A percentile compares a stretch with the other conserved stretches of the same genome.
Conservation (phyloP, 768 basidiomycete species). For the Leccinum ochraceum region DNA sequence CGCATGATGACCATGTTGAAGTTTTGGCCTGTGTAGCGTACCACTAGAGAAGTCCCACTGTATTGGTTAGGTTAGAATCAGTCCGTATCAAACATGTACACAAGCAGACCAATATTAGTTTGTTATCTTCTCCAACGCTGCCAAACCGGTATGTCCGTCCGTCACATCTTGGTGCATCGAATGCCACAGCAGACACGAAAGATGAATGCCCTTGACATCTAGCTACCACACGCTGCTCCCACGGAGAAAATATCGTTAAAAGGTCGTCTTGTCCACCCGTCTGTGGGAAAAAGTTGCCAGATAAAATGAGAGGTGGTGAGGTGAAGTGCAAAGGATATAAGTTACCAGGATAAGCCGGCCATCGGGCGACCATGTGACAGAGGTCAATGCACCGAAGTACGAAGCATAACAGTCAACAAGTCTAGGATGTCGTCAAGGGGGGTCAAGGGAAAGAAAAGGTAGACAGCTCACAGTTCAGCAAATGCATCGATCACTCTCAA, state of each 20-base stretch:
- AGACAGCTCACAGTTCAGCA: conserved; percentile 69
- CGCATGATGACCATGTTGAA: conserved; percentile 68
- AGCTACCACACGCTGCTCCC: conserved; percentile 92
- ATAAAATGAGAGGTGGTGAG: conserved; percentile 1
- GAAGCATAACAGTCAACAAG: conserved; percentile 93
- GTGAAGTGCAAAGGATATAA: conserved; percentile 7
- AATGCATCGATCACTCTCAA: conserved; percentile 87
- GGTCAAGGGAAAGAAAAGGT: neutral
- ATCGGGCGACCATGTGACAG: conserved; percentile 94
- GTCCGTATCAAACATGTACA: neutral
- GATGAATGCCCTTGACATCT: conserved; percentile 97
- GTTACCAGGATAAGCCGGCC: conserved; percentile 84
- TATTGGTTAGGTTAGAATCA: conserved; percentile 1
- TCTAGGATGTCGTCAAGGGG: conserved; percentile 40
- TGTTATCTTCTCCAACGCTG: conserved; percentile 96
- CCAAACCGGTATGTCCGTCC: conserved; percentile 92
- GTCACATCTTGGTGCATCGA: conserved; percentile 88
- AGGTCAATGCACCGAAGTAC: conserved; percentile 91
- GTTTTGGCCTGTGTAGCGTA: conserved; percentile 84
- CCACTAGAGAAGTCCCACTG: conserved; percentile 97
- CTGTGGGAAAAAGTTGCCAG: conserved; percentile 38
- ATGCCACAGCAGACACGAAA: conserved; percentile 86
- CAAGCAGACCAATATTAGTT: conserved; percentile 74
- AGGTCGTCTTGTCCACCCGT: conserved; percentile 98
- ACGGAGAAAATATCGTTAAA: conserved; percentile 90